Base-by-base conservation (phyloP, 371 early-diverging fungal species). In the Mortierella polycephala region DNA sequence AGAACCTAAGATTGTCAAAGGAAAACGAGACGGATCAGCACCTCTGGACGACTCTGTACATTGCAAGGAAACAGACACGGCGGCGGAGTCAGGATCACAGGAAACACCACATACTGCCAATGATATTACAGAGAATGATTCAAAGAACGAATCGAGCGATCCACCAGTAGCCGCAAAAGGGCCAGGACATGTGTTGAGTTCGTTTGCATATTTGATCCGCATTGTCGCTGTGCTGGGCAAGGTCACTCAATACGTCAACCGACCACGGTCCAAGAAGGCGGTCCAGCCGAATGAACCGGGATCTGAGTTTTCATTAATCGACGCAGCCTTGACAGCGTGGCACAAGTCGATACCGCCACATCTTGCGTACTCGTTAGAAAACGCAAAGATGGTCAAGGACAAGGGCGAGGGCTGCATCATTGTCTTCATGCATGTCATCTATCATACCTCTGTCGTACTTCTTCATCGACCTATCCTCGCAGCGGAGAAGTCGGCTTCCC, bases 181-280 rank as follows among this genome's bases (percentile, higher is more conserved):
- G 1, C 37, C 50, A 10, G 59, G 71, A 47, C 66, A 64, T 14
- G 56, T 53, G 4, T 56, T 82, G 21, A 79, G 83, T 54, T 70
- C 72, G 10, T 80, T 65, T 55, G 83, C 83, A 0, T 81, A 83
- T 57, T 51, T 83, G 60, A 63, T 81, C 30, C 81, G 77, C 30
- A 69, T 81, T 18, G 64, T 65, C 7, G 76, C 85, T 0, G 60
- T 88, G 2, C 60, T 89, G 16, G 85, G 87, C 10, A 80, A 79
- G 55, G 85, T 88, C 9, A 83, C 88, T 0, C 58, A 81, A 8
- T 87, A 83, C 53, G 83, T 88, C 60, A 89, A 87, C 57, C 81
- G 82, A 23, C 82, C 84, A 2, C 75, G 79, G 37, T 77, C 79
- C 23, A 73, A 73, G 11, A 59, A 63, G n/a, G 66, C 77, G 11